These are phyloP conservation scores for Colletotrichum sp. DNA, from an alignment of 2,329 filamentous ascomycete genomes.

Conservation along the genomic window DNA sequence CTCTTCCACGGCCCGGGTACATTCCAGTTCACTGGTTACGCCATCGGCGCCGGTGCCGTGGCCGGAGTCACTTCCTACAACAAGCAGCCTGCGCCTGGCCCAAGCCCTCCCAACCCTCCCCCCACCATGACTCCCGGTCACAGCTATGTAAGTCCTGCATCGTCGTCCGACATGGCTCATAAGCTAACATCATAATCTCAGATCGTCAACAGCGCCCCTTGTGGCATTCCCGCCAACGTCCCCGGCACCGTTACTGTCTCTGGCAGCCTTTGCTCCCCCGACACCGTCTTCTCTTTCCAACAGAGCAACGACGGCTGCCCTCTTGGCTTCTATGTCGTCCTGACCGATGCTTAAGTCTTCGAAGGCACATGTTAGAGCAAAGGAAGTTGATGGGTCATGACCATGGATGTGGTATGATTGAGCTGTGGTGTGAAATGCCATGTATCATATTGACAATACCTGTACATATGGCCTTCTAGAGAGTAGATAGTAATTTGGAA, in stretches of 20 bases:
- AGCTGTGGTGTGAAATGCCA: not conserved
- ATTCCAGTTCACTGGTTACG: constrained; percentile 15
- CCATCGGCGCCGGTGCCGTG: constrained; percentile 14
- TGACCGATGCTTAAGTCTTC: not conserved
- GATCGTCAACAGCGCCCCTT: constrained; percentile 16
- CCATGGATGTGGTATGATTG: not conserved
- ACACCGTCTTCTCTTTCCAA: constrained; percentile 6
- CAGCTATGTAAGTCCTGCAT: not conserved
- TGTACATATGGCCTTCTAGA: not conserved
- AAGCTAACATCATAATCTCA: not conserved
- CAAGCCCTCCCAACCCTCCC: constrained; percentile 9
- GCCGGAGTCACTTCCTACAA: constrained; percentile 11
- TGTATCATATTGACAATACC: not conserved
- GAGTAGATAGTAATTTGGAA: not conserved
- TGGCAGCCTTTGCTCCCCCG: constrained; percentile 7
- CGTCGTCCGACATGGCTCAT: not conserved
- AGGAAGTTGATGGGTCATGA: not conserved
- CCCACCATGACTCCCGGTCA: constrained; percentile 10
- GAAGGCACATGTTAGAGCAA: accelerated
- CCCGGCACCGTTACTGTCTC: constrained; percentile 12
- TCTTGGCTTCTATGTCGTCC: constrained; percentile 9
- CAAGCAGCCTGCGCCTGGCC: constrained; percentile 9
- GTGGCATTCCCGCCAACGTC: not conserved
- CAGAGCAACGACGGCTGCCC: constrained; percentile 5
- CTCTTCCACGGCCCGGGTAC: constrained; percentile 2